A percentile compares a stretch with the other conserved stretches of the same genome.
Evolutionary conservation across 2,329 filamentous ascomycete species (phyloP).

Genomic region (Fusarium pininemorale): DNA sequence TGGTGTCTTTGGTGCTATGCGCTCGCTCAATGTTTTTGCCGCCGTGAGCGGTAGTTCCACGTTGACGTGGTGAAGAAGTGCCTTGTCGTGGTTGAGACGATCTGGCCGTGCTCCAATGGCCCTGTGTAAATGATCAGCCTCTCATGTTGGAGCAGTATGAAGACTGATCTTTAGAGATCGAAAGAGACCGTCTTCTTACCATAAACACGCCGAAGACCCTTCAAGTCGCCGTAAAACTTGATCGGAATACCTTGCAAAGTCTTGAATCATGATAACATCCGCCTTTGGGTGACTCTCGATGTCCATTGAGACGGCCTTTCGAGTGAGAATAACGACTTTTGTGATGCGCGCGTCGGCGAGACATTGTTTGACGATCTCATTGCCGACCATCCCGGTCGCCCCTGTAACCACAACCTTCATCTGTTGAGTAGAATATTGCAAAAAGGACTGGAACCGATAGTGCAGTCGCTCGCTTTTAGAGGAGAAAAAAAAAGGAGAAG

Average conservation of each 20-base stretch:
- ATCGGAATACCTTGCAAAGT: constrained; percentile 62
- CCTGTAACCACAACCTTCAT: constrained; percentile 70
- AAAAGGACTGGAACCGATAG: not conserved
- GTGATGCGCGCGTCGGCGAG: constrained; percentile 60
- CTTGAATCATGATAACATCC: constrained; percentile 58
- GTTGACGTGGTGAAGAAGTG: constrained; percentile 59
- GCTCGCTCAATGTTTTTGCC: constrained; percentile 60
- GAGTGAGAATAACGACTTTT: constrained; percentile 60
- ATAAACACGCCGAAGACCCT: constrained; percentile 70
- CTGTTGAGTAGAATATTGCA: not conserved
- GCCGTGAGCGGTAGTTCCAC: constrained; percentile 68
- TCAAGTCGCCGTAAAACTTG: constrained; percentile 47
- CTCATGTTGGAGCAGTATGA: not conserved
- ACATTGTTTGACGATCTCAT: constrained; percentile 61
- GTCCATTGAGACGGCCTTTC: constrained; percentile 55
- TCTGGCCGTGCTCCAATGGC: constrained; percentile 54
- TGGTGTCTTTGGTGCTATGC: constrained; percentile 45
- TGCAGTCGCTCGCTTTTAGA: not conserved
- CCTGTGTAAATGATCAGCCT: constrained; percentile 42
- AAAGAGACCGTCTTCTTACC: constrained; percentile 59
- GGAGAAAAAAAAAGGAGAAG: no score
- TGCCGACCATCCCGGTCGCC: constrained; percentile 66
- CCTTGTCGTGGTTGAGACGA: constrained; percentile 59
- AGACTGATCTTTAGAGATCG: not conserved
- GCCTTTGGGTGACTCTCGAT: constrained; percentile 58